phyloP scores from a whole-genome alignment of 2,329 filamentous ascomycete species.

The Botrytis byssoidea region DNA sequence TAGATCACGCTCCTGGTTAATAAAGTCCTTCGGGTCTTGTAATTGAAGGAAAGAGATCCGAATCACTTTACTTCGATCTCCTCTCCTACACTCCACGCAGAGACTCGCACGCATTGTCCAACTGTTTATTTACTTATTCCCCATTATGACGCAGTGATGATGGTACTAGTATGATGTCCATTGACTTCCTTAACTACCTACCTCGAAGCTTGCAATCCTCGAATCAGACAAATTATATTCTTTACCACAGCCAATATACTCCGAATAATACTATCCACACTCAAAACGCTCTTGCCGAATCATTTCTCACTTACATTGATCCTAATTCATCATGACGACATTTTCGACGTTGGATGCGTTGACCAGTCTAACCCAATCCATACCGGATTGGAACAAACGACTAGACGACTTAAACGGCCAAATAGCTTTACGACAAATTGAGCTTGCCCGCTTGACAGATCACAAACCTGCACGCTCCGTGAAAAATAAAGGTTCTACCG shows the following conservation, averaged over 20 bases:
- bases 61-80: background rate
- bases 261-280: background rate
- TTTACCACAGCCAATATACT: background rate
- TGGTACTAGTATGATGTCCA: conserved; percentile 9
- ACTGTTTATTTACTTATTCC: background rate
- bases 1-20: background rate
- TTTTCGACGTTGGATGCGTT: conserved; percentile 52
- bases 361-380: conserved; percentile 52
- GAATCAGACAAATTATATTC: background rate
- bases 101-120: conserved; percentile 10
- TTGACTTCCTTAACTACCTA: conserved; percentile 1
- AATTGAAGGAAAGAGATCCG: background rate
- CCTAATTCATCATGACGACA: conserved; percentile 23
- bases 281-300: background rate
- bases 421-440: conserved; percentile 60
- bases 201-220: background rate
- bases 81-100: background rate
- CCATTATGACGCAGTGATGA: background rate
- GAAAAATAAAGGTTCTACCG: conserved; percentile 39
- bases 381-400: conserved; percentile 59
- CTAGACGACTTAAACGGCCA: conserved; percentile 60
- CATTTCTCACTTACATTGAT: background rate
- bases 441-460: conserved; percentile 52
- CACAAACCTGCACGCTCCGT: conserved; percentile 40
- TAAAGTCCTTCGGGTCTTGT: background rate